Evolutionary conservation across 495 filamentous ascomycete genomes (phyloP), one percentile per base, ranked within the genome.

Genomic region (Podospora appendiculata): DNA sequence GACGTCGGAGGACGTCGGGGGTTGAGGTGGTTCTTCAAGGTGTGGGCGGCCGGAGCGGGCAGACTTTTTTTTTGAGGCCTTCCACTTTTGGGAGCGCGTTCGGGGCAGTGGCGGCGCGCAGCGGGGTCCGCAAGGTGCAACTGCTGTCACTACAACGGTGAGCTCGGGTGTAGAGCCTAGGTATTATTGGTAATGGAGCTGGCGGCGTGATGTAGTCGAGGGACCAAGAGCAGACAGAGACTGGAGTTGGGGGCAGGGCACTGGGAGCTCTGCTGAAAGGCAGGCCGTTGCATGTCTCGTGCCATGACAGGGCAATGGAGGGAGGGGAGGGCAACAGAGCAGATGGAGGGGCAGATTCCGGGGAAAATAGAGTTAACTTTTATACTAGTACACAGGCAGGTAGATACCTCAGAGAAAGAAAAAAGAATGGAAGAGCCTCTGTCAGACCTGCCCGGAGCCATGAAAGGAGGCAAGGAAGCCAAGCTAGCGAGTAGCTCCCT

Each of bases 261-360:
- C 57, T 61, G 59, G 53, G 60, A 54, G 60, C 66, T 63, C 62
- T 65, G 68, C 64, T 67, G 64, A 61, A 54, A 63, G 58, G 65
- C 67, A 64, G 61, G 62, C 63, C 54, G 68, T 63, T 71, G 67
- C 54, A 58, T 67, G 64, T 69, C 66, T 71, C 66, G 67, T 72
- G 67, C 71, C 68, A 70, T 69, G 57, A 56, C 9, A 11, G 36
- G 36, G 25, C 25, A 25, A 5, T 25, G 25, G 25, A 25, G 25
- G 25, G 25, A 25, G 25, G 25, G 25, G 25, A 25, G 25, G 25
- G 25, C 25, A 25, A 5, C 25, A 25, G 61, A 65, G 46, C 53
- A 58, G 61, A 66, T 60, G 68, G 67, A 64, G 65, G 67, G 68
- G 64, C 60, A 69, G 60, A 54, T 58, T 58, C 56, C 51, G 57